Conservation (phyloP, 306 rosid genomes). For the Rosa rugosa region DNA sequence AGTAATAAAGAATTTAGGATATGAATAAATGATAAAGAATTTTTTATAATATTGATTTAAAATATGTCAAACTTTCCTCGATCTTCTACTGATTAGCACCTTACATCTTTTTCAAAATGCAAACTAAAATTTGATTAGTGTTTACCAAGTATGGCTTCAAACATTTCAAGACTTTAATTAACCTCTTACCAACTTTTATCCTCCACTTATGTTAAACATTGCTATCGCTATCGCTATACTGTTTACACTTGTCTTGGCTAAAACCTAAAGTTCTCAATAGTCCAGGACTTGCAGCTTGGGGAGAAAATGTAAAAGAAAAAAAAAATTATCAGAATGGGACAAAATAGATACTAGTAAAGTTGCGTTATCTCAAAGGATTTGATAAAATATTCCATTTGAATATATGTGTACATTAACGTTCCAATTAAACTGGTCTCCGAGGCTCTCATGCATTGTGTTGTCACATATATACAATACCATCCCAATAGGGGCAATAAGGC, state of each 20-base stretch:
- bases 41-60: no score
- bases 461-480: background rate
- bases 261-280: background rate
- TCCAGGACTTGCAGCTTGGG: background rate
- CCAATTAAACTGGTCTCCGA: conserved; percentile 4
- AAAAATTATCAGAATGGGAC: background rate
- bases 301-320: background rate
- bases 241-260: background rate
- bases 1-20: no score
- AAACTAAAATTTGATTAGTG: no score
- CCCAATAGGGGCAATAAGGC: background rate
- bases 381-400: background rate
- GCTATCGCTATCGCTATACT: background rate
- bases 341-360: background rate
- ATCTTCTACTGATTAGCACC: no score
- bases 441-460: background rate
- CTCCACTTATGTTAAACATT: background rate
- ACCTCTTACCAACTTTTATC: background rate
- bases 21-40: no score
- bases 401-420: background rate
- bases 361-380: background rate
- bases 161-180: background rate
- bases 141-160: no score
- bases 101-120: no score
- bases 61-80: background rate